These are phyloP conservation scores for Sergeia podlipaevii DNA, from an alignment of 208 protist genomes.

Conservation along the genomic window DNA sequence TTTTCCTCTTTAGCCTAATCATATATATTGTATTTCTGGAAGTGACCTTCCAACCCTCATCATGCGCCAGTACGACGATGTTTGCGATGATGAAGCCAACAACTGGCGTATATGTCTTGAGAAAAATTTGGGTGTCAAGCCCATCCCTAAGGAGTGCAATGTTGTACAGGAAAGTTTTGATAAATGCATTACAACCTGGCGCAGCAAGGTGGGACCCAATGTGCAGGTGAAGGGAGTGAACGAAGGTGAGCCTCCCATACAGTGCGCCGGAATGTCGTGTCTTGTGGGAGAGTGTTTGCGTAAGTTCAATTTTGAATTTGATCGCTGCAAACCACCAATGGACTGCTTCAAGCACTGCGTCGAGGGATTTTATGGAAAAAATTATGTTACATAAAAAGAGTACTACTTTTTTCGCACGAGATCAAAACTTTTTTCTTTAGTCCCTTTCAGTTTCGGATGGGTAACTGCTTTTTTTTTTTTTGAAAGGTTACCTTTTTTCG, in stretches of 20 bases:
- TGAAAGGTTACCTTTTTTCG: too few species aligned
- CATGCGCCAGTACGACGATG: constrained; percentile 22
- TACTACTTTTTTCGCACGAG: neutral
- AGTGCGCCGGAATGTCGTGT: constrained; percentile 75
- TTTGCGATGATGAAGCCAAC: constrained; percentile 65
- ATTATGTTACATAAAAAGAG: constrained; percentile 41
- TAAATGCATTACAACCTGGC: constrained; percentile 50
- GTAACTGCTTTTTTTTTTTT: neutral
- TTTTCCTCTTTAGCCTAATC: too few species aligned
- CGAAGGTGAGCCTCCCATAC: constrained; percentile 67
- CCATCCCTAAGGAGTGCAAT: constrained; percentile 30
- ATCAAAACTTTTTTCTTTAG: neutral
- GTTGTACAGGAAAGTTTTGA: constrained; percentile 39
- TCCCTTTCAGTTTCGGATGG: constrained; percentile 3
- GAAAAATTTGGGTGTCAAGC: constrained; percentile 29
- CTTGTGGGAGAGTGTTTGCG: constrained; percentile 69
- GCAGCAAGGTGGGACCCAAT: constrained; percentile 25
- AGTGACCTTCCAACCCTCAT: too few species aligned
- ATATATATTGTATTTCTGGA: too few species aligned
- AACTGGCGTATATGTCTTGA: constrained; percentile 60
- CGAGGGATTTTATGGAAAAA: constrained; percentile 63
- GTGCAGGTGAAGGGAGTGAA: constrained; percentile 64
- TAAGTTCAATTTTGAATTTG: constrained; percentile 72
- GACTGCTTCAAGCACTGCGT: constrained; percentile 83
- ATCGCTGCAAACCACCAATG: constrained; percentile 59